Conservation (phyloP, 2,329 filamentous ascomycete genomes). For the Beauveria medogensis region DNA sequence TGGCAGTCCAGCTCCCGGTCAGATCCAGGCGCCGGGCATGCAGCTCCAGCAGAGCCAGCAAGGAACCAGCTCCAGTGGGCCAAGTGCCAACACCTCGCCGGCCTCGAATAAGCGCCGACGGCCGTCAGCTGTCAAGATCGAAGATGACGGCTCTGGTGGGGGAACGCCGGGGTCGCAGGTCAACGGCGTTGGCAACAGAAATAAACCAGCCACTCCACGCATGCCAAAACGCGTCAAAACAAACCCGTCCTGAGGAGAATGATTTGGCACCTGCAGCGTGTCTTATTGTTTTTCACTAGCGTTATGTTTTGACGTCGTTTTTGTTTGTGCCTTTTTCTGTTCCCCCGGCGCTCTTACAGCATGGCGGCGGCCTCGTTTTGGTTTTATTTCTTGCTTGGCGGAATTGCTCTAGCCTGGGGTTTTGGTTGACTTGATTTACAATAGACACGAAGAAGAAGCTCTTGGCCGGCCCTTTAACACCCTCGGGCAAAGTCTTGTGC, state of each 20-base stretch:
- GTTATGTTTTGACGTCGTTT: constrained; percentile 3
- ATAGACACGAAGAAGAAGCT: not conserved
- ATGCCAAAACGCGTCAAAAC: constrained; percentile 48
- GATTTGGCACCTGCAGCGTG: constrained; percentile 5
- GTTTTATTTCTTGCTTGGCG: not conserved
- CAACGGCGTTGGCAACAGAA: constrained; percentile 42
- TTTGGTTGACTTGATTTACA: constrained; percentile 3
- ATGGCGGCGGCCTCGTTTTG: constrained; percentile 7
- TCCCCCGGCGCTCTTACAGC: constrained; percentile 1
- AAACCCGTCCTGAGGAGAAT: constrained; percentile 27
- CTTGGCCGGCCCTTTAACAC: not conserved
- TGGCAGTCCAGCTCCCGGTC: constrained; percentile 50
- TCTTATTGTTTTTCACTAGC: not conserved
- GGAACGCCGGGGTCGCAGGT: constrained; percentile 42
- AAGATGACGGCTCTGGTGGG: constrained; percentile 44
- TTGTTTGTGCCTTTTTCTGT: not conserved
- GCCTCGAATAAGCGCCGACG: constrained; percentile 52
- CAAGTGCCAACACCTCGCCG: constrained; percentile 59
- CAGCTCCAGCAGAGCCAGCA: constrained; percentile 61
- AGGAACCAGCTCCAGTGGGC: constrained; percentile 56
- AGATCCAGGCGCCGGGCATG: constrained; percentile 59
- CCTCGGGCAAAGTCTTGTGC: not conserved
- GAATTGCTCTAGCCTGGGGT: constrained; percentile 7
- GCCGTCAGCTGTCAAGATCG: constrained; percentile 48
- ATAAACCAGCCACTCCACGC: constrained; percentile 48